Percentiles rank a stretch among this genome's conserved stretches.
Conservation (phyloP, 2,329 filamentous ascomycete species). For the Trichoderma lentiforme region DNA sequence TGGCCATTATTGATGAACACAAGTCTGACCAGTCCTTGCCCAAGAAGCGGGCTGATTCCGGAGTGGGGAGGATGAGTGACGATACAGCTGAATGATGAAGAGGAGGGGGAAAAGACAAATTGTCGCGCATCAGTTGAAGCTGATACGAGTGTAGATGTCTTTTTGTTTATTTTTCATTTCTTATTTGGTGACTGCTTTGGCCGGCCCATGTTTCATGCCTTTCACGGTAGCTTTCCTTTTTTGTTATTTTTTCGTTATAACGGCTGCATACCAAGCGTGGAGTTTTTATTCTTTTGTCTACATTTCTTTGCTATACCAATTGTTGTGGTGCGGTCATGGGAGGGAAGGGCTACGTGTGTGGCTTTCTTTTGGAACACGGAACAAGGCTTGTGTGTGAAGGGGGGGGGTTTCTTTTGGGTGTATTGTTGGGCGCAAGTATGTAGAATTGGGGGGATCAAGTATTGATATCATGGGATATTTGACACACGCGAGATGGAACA, state of each 20-base stretch:
- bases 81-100: constrained; percentile 25
- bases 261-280: constrained; percentile 14
- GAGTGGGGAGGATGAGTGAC: constrained; percentile 32
- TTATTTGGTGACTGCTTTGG: not conserved
- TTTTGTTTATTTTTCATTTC: not conserved
- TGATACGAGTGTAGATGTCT: not conserved
- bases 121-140: not conserved
- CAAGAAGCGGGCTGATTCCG: constrained; percentile 35
- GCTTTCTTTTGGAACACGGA: not conserved
- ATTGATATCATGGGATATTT: not conserved
- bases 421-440: constrained; percentile 1
- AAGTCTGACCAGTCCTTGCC: constrained; percentile 19
- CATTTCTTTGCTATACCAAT: not conserved
- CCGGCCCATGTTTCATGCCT: not conserved
- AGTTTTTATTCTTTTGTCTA: not conserved
- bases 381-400: not conserved
- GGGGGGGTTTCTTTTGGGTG: not conserved
- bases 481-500: not conserved
- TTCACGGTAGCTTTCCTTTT: not conserved
- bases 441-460: not conserved
- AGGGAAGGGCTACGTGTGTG: not conserved
- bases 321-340: not conserved
- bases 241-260: not conserved
- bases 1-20: constrained; percentile 8
- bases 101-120: not conserved